Base-by-base conservation (phyloP, 2,329 filamentous ascomycete genomes). In the Curvularia verruculosa region DNA sequence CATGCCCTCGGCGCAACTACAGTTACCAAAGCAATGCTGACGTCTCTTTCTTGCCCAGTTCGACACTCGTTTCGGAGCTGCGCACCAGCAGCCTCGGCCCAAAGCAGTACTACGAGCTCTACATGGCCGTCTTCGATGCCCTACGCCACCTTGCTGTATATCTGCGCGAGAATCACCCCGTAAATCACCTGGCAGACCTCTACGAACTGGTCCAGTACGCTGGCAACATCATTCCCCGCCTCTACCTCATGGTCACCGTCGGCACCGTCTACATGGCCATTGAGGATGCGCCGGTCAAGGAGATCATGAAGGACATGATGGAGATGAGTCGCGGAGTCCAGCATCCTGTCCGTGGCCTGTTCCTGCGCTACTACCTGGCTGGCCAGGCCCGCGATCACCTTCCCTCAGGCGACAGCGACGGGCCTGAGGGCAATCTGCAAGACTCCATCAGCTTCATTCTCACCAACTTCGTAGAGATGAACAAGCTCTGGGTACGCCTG, bases 221-320 rank as follows among this genome's bases (percentile, higher is more conserved):
- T 53, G 95, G 96, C 63, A 99, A 99, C 76, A 98, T 99, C 66
- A 89, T 99, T 57, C 95, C 95, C 23, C 88, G 95, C 64, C 82
- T 99, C 61, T 99, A 99, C 77, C 88, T 99, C 58, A 99, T 99
- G 96, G 95, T 99, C 72, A 99, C 96, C 0, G 96, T 99, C 37
- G 95, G 95, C 56, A 99, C 95, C 2, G 96, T 96, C 47, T 99
- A 99, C 82, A 99, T 99, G 95, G 89, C 91, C 24, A 96, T 99
- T 73, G 90, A 95, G 71, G 95, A 98, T 83, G 95, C 96, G 56
- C 95, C 95, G 0, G 95, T 99, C 67, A 99, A 99, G 80, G 95
- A 99, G 82, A 92, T 99, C 61, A 99, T 99, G 95, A 99, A 99
- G 80, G 95, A 99, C 78, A 99, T 99, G 95, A 99, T 99, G 95